Evolutionary conservation across 306 rosid genomes (phyloP), one percentile per base, ranked within the genome.

Genomic region (Clitoria ternatea): DNA sequence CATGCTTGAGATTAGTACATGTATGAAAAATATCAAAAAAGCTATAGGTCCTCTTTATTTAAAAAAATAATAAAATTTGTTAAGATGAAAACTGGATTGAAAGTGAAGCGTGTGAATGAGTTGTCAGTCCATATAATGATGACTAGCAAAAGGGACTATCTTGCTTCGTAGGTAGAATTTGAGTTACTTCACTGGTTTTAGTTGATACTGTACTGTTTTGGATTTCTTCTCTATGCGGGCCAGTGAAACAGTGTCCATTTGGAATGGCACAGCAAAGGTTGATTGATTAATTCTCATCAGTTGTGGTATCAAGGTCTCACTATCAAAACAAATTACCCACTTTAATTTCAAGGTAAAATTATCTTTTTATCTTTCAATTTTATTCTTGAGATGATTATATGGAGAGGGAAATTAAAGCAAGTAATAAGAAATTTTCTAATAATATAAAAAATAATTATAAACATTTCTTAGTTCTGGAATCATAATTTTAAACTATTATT

Each of bases 41-140:
- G 12, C 5, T 54, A 15, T 15, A 9, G 47, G 26, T 63, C 24
- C 18, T 26, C 20, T 54, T 43, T 59, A 57, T n/a, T 69, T 43
- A 66, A 10, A 4, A 22, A 62, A 43, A n/a, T n/a, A n/a, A n/a
- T n/a, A n/a, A 52, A 39, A 61, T 19, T 66, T 77, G 39, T 55
- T 55, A 13, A 22, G 54, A 43, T 71, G 47, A 32, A 66, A 57
- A 63, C 27, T 18, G 22, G 30, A 18, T 18, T 4, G 44, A 1
- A 56, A 66, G 52, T 56, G n/a, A n/a, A n/a, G 45, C 61, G 7
- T 37, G 74, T 37, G 56, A 43, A 12, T 42, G 61, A 55, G 20
- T 57, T 40, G 33, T 61, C 10, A 6, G 49, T 56, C 7, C 8
- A 27, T 52, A 52, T 14, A 18, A 27, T 26, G 52, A 26, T 60